Evolutionary conservation across 208 protist species (phyloP), one percentile per base, ranked within the genome.

Genomic region (Leishmania tarentolae): DNA sequence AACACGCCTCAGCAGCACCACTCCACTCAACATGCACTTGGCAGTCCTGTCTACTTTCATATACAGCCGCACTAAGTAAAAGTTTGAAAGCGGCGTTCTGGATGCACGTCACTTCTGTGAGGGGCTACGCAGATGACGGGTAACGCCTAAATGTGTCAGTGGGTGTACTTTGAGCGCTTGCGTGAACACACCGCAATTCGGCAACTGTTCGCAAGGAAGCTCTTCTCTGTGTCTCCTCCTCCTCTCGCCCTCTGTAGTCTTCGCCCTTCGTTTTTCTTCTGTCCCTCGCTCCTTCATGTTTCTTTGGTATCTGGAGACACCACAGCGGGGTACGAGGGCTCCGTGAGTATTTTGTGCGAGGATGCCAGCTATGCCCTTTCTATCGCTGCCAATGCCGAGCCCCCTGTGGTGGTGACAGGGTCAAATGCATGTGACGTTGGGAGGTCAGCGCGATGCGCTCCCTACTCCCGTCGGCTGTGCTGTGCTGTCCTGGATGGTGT

Each of bases 11-110:
- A 37, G 52, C 70, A 63, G 46, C 78, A 35, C 40, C 69, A 72
- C 24, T 19, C 31, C 42, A 47, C 40, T 17, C 82, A 81, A 61
- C 66, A 75, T 7, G 3, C 76, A 40, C 21, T 82, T 1, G 77
- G 76, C 2, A 75, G 57, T 44, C 82, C 42, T 8, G 52, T 85
- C 28, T 85, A 82, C n/a, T 85, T 79, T 21, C 82, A 85, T 17
- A 81, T 85, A 28, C 72, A 82, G 11, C 72, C 46, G 0, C 82
- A 81, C 42, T 80, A 85, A 57, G 3, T 9, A 4, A 8, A 2
- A 13, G 1, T 24, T 1, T 70, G 5, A n/a, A 70, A 6, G 42
- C 21, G 37, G 65, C 37, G 2, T 24, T 5, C 9, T 11, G 17
- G 31, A 2, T 2, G 28, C 15, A 21, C 37, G 9, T 28, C 37